Evolutionary conservation across 2,329 filamentous ascomycete genomes (phyloP), one percentile per base, ranked within the genome.

Genomic region (Setomelanomma holmii): DNA sequence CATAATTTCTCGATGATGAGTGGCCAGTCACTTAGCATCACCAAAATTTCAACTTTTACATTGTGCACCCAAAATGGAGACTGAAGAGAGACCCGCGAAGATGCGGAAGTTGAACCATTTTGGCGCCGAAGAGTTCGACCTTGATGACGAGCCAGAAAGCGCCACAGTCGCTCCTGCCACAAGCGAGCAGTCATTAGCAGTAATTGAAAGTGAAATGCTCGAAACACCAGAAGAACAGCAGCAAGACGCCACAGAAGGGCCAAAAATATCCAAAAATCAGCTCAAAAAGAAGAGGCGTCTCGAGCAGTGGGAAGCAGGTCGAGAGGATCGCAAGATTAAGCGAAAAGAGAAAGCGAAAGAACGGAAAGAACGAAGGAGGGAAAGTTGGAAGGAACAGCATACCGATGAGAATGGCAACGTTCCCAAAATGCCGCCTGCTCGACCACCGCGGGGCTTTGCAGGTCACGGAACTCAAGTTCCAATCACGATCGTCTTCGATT

Each of bases 401-500:
- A 47, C 55, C 11, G 61, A 66, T 43, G 66, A 64, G 27, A 62
- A 63, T 19, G 57, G 63, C 30, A 54, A 56, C 17, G 51, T 49
- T n/a, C 56, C 56, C 19, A 56, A 52, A 16, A 55, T 52, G 11
- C 63, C 59, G 11, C 60, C 61, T n/a, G 48, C 50, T 20, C 48
- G 64, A n/a, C 43, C 56, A 10, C 55, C 61, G 17, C 60, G 64
- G 24, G 56, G 61, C 39, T 60, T 54, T 17, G 60, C 62, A 14
- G 47, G 74, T 64, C 17, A 49, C n/a, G 76, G 81, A 4, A 78
- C 80, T 42, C 84, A 86, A 49, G 82, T 96, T 0, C 92, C 93
- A 1, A 78, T 98, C 19, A 85, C 90, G 0, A 79, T 99, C 60
- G 81, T 99, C 53, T 79, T 99, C 57, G 95, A 99, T 78, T 98